A percentile compares a stretch with the other conserved stretches of the same genome.
These are phyloP conservation scores for Talaromyces sp. DNA, from an alignment of 2,329 filamentous ascomycete species.

Conservation along the genomic window DNA sequence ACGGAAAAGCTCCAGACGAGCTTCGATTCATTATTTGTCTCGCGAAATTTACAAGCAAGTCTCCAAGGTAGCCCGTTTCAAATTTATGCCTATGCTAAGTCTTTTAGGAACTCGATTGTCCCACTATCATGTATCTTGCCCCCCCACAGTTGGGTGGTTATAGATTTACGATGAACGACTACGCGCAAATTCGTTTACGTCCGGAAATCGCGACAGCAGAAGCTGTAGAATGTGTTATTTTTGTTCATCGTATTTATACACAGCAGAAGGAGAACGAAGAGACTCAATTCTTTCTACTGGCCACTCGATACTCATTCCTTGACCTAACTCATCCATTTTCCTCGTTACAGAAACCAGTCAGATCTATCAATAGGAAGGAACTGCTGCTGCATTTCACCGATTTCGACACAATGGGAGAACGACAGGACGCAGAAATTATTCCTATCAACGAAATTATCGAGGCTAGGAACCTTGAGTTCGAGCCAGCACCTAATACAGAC, in stretches of 20 bases:
- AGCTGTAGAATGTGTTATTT: not conserved
- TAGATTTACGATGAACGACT: not conserved
- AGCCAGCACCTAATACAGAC: not conserved
- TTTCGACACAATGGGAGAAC: not conserved
- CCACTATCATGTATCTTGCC: not conserved
- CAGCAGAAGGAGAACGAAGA: not conserved
- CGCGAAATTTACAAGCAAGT: not conserved
- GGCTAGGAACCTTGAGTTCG: not conserved
- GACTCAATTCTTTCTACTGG: not conserved
- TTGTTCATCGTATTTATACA: not conserved
- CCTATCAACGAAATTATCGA: not conserved
- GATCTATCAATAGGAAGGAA: not conserved
- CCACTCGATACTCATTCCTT: slow-evolving; percentile 3
- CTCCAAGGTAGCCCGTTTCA: not conserved
- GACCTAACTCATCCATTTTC: not conserved
- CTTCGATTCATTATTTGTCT: not conserved
- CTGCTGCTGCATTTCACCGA: slow-evolving; percentile 4
- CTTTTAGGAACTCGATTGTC: not conserved
- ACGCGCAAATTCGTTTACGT: not conserved
- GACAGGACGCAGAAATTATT: not conserved
- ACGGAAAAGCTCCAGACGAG: not conserved
- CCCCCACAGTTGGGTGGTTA: not conserved
- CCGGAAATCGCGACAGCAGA: not conserved
- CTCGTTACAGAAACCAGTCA: not conserved
- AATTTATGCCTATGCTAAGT: not conserved